Conservation (phyloP, 768 basidiomycete species). For the Naematelia encephala region DNA sequence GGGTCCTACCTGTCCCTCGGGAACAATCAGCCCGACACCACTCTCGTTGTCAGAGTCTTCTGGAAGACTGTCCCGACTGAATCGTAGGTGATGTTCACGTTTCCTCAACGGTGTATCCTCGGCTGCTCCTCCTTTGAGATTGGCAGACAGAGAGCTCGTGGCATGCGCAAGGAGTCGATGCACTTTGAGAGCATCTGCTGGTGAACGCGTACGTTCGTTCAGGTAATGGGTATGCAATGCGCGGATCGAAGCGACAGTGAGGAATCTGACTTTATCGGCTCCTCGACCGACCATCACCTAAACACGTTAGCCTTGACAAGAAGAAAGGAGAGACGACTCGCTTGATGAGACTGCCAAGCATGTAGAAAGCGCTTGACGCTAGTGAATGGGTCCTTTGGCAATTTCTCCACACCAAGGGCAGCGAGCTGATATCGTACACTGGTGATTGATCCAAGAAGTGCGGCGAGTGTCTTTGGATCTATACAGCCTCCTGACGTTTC, state of each 20-base stretch:
- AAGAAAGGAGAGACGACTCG: constrained; percentile 1
- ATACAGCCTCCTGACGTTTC: constrained; percentile 45
- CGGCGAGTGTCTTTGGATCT: constrained; percentile 38
- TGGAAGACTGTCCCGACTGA: constrained; percentile 1
- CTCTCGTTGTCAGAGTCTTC: constrained; percentile 19
- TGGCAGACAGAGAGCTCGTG: constrained; percentile 27
- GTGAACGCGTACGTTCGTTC: constrained; percentile 22
- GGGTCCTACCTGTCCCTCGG: constrained; percentile 29
- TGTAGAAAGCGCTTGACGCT: constrained; percentile 26
- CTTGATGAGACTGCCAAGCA: constrained; percentile 33
- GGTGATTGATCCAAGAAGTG: constrained; percentile 37
- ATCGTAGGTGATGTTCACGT: constrained; percentile 36
- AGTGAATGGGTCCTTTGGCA: constrained; percentile 41
- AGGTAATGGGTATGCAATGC: constrained; percentile 18
- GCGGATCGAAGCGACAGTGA: constrained; percentile 27
- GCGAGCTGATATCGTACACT: constrained; percentile 40
- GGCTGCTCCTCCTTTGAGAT: constrained; percentile 32
- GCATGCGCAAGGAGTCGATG: constrained; percentile 32
- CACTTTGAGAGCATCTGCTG: constrained; percentile 29
- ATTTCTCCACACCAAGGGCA: constrained; percentile 32
- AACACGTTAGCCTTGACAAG: neutral
- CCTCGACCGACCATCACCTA: neutral
- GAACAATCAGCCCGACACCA: constrained; percentile 30
- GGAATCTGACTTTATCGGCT: constrained; percentile 2
- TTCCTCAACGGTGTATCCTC: constrained; percentile 36